A percentile compares a stretch with the other conserved stretches of the same genome.
Conservation (phyloP, 2,329 filamentous ascomycete species). For the Nigrospora sphaerica region DNA sequence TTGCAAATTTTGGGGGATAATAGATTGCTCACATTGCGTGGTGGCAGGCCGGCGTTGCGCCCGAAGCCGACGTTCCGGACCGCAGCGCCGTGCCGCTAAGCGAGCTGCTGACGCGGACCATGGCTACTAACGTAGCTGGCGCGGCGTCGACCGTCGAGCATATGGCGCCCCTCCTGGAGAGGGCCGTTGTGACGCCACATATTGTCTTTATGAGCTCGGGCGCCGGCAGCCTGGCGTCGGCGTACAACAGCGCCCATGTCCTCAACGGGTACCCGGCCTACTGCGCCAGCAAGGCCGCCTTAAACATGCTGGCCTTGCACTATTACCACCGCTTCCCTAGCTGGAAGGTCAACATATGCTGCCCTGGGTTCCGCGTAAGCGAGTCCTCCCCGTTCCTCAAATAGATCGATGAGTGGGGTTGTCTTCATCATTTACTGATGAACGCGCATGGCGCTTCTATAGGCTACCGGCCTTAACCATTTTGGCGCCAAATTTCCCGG, state of each 20-base stretch:
- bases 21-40: background rate
- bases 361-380: background rate
- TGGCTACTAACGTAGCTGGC: background rate
- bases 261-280: background rate
- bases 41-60: background rate
- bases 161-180: background rate
- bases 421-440: too few relatives aligned
- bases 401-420: background rate
- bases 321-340: background rate
- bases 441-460: background rate
- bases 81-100: background rate
- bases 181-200: background rate
- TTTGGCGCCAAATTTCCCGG: background rate
- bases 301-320: background rate
- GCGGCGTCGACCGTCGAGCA: background rate
- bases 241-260: background rate
- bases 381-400: background rate
- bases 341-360: constrained; percentile 1
- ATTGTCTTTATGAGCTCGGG: constrained; percentile 1
- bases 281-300: background rate
- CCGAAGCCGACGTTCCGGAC: background rate
- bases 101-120: background rate
- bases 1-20: background rate
- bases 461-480: background rate
- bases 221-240: background rate